Percentiles rank a stretch among this genome's conserved stretches.
Evolutionary conservation across 2,329 filamentous ascomycete species (phyloP).

Genomic region (Penicillium sp.): DNA sequence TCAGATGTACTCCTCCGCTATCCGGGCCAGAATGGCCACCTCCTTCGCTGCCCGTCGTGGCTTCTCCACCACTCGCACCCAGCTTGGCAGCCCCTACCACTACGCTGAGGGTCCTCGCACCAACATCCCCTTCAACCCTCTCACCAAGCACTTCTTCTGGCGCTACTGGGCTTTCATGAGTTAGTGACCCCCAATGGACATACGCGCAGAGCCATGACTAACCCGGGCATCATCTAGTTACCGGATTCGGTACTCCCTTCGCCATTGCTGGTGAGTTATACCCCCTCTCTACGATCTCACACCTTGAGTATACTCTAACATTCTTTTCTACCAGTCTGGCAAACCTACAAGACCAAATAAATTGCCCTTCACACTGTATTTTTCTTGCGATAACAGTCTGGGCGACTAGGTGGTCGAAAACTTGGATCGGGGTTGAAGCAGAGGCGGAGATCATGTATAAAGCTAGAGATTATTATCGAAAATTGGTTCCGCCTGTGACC

Average conservation of each 20-base stretch:
- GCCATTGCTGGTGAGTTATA: constrained; percentile 60
- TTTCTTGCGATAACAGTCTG: constrained; percentile 21
- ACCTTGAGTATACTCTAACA: constrained; percentile 25
- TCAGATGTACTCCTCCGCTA: constrained; percentile 72
- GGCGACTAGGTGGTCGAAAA: constrained; percentile 23
- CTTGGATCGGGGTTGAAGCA: constrained; percentile 25
- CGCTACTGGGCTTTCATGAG: constrained; percentile 82
- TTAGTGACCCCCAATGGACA: constrained; percentile 41
- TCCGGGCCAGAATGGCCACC: constrained; percentile 65
- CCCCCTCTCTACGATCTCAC: not conserved
- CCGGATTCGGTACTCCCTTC: constrained; percentile 61
- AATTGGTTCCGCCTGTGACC: constrained; percentile 19
- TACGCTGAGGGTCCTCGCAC: constrained; percentile 93
- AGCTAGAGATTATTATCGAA: constrained; percentile 38
- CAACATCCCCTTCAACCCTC: constrained; percentile 97
- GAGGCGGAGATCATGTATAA: constrained; percentile 41
- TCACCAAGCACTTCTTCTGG: constrained; percentile 78
- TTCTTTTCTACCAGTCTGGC: constrained; percentile 56
- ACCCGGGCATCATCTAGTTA: constrained; percentile 46
- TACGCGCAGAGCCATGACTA: constrained; percentile 31
- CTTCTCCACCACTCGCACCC: constrained; percentile 87
- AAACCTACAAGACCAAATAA: constrained; percentile 63
- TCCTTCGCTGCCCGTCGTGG: constrained; percentile 76
- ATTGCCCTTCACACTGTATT: constrained; percentile 17
- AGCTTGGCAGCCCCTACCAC: constrained; percentile 89